phyloP scores from a whole-genome alignment of 1,284 basidiomycete species.

The Ustilago sp. region DNA sequence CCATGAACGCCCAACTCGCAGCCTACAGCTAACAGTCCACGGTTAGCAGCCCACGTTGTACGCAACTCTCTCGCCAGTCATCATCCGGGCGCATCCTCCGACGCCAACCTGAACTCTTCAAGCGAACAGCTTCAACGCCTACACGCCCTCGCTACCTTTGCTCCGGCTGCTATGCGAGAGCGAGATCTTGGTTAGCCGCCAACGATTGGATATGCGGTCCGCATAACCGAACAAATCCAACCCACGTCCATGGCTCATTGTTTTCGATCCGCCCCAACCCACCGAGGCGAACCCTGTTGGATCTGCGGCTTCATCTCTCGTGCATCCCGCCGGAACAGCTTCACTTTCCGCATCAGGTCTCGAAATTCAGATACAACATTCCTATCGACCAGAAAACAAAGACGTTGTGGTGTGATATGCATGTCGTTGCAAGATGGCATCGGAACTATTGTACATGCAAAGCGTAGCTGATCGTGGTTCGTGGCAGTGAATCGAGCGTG shows the following conservation, averaged over 20 bases:
- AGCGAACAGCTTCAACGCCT: neutral
- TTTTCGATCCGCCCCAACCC: neutral
- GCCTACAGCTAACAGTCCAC: too few relatives aligned
- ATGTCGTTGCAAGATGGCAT: constrained; percentile 2
- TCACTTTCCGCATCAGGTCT: neutral
- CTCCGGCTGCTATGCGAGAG: neutral
- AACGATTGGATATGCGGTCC: neutral
- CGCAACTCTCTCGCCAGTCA: neutral
- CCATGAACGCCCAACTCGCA: neutral
- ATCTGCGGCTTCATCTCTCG: neutral
- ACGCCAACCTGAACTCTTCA: neutral
- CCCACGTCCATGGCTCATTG: neutral
- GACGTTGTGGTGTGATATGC: neutral
- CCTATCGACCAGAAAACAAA: neutral
- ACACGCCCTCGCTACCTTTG: neutral
- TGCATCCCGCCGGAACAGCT: neutral
- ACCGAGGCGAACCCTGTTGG: neutral
- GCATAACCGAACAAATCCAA: constrained; percentile 1
- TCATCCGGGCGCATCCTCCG: neutral
- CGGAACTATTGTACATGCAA: constrained; percentile 1
- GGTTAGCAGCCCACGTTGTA: neutral
- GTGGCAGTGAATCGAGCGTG: neutral
- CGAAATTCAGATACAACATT: neutral
- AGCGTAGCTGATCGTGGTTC: neutral
- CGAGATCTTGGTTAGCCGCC: neutral